Evolutionary conservation across 2,329 filamentous ascomycete genomes (phyloP), one percentile per base, ranked within the genome.

Genomic region (Alternaria alternata): DNA sequence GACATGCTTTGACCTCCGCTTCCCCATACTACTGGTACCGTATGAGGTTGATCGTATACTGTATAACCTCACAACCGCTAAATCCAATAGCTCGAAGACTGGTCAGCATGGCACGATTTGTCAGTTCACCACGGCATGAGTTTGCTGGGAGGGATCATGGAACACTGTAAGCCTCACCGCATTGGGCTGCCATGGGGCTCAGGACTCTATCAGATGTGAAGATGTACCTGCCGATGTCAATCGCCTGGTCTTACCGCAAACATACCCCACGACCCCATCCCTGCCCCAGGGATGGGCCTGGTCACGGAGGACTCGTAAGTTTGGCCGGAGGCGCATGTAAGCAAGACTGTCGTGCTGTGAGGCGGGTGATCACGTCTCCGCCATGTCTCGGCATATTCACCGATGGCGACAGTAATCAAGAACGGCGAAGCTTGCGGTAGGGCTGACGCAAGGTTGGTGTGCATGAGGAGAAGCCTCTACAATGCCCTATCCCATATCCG

Each of bases 271-370:
- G 16, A 24, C 30, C 20, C 30, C 46, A 24, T 36, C 20, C 30
- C 20, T 30, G 46, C 32, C 7, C 5, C 32, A 49, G 20, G 46
- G 46, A 49, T 20, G 30, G 24, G 22, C 46, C 46, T 32, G n/a
- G 24, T 30, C 22, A 26, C 46, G 20, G 20, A 38, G 8, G 20
- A 49, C 22, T 38, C 20, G 8, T 36, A 38, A 16, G 20, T 12
- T 36, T 30, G 20, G 46, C 20, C 20, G 20, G 7, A 24, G 30
- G 32, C 20, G 20, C 7, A n/a, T 49, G 46, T 36, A 49, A 32
- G 32, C 14, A 49, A 36, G 46, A 49, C 32, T 18, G 46, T 38
- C 30, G 46, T 49, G 46, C 32, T 49, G 46, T 49, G 46, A 49
- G 32, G 32, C 32, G 46, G 32, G 14, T 24, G 46, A 49, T 49